A percentile compares a stretch with the other conserved stretches of the same genome.
These are phyloP conservation scores for Daldinia grandis DNA, from an alignment of 495 filamentous ascomycete genomes.

Conservation along the genomic window DNA sequence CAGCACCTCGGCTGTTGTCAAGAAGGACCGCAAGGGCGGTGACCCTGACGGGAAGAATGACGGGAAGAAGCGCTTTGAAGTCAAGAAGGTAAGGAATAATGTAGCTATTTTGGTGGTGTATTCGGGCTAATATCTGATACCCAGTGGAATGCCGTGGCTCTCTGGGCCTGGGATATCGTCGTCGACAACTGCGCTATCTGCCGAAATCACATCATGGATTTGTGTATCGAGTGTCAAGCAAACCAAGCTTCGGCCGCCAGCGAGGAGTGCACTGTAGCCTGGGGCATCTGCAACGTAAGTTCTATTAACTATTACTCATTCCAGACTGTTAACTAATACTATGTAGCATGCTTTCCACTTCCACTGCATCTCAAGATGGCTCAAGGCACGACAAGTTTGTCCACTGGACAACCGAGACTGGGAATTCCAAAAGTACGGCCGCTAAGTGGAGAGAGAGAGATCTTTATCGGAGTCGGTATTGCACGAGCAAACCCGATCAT, in stretches of 20 bases:
- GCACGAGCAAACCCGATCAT: background rate
- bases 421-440: constrained; percentile 99
- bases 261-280: constrained; percentile 98
- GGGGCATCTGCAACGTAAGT: constrained; percentile 98
- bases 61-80: constrained; percentile 93
- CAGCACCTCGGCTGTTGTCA: constrained; percentile 55
- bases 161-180: constrained; percentile 99
- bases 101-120: background rate
- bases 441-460: constrained; percentile 46
- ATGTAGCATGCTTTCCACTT: constrained; percentile 97
- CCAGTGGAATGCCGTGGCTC: constrained; percentile 98
- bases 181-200: constrained; percentile 99
- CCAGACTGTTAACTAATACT: constrained; percentile 31
- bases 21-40: constrained; percentile 61
- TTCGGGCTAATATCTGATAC: constrained; percentile 32
- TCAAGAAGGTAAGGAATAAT: constrained; percentile 81
- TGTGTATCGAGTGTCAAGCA: constrained; percentile 99
- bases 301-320: background rate
- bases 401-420: constrained; percentile 98
- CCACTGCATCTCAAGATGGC: constrained; percentile 99
- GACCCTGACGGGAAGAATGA: constrained; percentile 68
- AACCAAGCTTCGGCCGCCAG: constrained; percentile 97
- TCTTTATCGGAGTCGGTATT: background rate
- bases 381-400: constrained; percentile 99
- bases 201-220: constrained; percentile 99